A percentile compares a stretch with the other conserved stretches of the same genome.
Conservation (phyloP, 805 yeast species). For the Hanseniaspora pseudoguilliermondii region DNA sequence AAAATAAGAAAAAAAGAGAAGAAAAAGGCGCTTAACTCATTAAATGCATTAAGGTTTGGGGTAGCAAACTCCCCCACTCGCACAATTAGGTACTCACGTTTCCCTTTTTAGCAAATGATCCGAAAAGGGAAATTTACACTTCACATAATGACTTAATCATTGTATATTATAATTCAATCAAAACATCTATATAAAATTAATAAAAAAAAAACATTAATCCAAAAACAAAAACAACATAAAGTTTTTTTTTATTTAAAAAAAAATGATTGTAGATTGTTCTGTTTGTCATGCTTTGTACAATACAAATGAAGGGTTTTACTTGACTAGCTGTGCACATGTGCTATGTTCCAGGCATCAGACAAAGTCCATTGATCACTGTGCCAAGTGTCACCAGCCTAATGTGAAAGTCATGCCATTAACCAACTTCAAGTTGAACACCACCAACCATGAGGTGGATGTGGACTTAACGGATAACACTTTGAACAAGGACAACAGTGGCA, state of each 20-base stretch:
- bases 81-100: neutral
- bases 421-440: neutral
- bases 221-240: no score
- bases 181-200: no score
- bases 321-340: constrained; percentile 32
- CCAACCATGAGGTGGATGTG: neutral
- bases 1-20: no score
- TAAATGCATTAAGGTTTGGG: no score
- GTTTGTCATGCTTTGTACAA: constrained; percentile 24
- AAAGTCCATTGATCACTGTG: constrained; percentile 14
- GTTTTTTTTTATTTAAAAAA: neutral
- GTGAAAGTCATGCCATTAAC: constrained; percentile 19
- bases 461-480: neutral
- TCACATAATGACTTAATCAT: no score
- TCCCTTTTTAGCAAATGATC: neutral
- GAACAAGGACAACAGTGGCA: constrained; percentile 17
- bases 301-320: constrained; percentile 19
- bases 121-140: neutral
- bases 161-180: no score
- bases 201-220: no score
- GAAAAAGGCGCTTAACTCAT: neutral
- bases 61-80: neutral
- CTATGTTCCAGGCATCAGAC: constrained; percentile 26
- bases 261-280: constrained; percentile 25
- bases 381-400: neutral